phyloP scores from a whole-genome alignment of 2,329 filamentous ascomycete genomes.

The Dryadomyces sulphureus region DNA sequence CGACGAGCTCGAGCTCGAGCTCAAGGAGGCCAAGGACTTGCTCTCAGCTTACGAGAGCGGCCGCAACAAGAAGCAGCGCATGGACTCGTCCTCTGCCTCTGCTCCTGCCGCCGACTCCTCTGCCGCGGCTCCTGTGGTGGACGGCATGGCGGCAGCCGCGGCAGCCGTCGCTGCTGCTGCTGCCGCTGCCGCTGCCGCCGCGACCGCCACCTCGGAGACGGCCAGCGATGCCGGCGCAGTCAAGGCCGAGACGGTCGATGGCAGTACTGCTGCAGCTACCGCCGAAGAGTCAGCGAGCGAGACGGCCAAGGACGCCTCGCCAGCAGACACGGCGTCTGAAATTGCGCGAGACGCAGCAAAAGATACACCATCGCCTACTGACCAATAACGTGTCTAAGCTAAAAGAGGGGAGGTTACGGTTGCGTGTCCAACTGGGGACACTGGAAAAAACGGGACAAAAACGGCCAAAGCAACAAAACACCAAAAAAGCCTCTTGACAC shows the following conservation, averaged over 20 bases:
- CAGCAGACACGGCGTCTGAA: too few species aligned
- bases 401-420: too few species aligned
- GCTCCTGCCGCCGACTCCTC: neutral
- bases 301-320: too few species aligned
- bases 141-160: too few species aligned
- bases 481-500: too few species aligned
- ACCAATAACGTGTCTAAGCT: conserved; percentile 1
- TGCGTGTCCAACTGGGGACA: too few species aligned
- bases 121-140: neutral
- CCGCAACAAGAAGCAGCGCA: conserved; percentile 17
- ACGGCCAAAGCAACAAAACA: too few species aligned
- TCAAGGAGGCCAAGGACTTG: conserved; percentile 22
- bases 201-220: neutral
- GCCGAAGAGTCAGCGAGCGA: too few species aligned
- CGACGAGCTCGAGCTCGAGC: conserved; percentile 58
- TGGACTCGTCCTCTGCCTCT: conserved; percentile 8
- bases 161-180: neutral
- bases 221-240: neutral
- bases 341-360: neutral
- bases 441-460: too few species aligned
- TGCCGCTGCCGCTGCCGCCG: neutral
- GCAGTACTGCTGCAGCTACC: too few species aligned
- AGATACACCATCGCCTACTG: neutral
- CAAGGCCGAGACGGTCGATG: neutral
- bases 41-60: conserved; percentile 15